Conservation (phyloP, 2,329 filamentous ascomycete genomes). For the Chalaropsis ovoidea region DNA sequence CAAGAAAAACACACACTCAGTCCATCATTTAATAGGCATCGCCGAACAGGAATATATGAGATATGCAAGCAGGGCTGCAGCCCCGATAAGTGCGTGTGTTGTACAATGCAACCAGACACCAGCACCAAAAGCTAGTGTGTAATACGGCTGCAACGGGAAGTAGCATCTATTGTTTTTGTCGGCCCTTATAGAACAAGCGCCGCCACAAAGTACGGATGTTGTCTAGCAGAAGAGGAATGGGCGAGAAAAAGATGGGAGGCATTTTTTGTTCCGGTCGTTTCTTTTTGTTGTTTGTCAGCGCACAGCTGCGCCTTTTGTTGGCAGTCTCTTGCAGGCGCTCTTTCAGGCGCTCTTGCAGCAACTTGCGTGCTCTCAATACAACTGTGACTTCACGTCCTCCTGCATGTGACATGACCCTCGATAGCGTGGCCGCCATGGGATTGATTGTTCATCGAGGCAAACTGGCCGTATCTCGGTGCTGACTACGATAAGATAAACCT, state of each 20-base stretch:
- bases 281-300: background rate
- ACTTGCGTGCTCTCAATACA: background rate
- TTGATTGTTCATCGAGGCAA: background rate
- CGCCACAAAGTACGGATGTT: background rate
- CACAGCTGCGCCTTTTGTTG: background rate
- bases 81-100: background rate
- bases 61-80: background rate
- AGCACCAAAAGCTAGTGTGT: background rate
- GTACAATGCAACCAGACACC: background rate
- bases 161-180: background rate
- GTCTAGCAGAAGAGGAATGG: background rate
- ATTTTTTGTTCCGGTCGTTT: too few species aligned
- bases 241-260: background rate
- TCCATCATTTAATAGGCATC: background rate
- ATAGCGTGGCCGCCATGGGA: background rate
- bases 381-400: background rate
- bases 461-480: too few species aligned
- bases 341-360: background rate
- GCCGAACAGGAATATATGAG: too few species aligned
- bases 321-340: background rate
- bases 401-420: background rate
- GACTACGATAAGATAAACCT: too few species aligned
- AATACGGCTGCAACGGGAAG: background rate
- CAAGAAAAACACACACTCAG: background rate
- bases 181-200: conserved; percentile 1